phyloP scores from a whole-genome alignment of 805 yeast species.

The Lachancea nothofagi region DNA sequence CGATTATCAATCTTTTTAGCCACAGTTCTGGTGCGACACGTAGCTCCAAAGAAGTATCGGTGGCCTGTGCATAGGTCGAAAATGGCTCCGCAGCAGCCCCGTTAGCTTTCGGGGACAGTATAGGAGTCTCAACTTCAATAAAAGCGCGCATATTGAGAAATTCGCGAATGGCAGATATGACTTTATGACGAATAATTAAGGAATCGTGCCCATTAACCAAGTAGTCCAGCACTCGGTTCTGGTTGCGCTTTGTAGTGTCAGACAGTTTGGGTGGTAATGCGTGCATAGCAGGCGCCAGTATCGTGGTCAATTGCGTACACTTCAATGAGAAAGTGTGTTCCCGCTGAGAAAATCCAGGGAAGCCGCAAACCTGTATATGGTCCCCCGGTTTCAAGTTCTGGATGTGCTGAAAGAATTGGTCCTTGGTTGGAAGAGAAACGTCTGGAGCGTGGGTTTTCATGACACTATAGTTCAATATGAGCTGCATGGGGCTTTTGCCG shows the following conservation, averaged over 20 bases:
- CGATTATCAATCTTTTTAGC: conserved; percentile 76
- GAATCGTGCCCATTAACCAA: conserved; percentile 49
- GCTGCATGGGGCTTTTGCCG: conserved; percentile 17
- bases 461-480: conserved; percentile 23
- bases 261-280: conserved; percentile 61
- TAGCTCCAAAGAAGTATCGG: conserved; percentile 43
- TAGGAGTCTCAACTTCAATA: conserved; percentile 85
- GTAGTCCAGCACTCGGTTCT: conserved; percentile 70
- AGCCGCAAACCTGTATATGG: conserved; percentile 57
- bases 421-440: not conserved
- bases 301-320: conserved; percentile 40
- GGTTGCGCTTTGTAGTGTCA: conserved; percentile 51
- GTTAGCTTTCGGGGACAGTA: conserved; percentile 61
- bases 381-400: conserved; percentile 62
- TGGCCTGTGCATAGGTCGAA: conserved; percentile 40
- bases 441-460: conserved; percentile 1
- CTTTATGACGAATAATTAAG: conserved; percentile 46
- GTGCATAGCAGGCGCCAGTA: conserved; percentile 64
- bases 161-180: conserved; percentile 49
- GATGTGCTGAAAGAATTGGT: conserved; percentile 11
- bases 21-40: conserved; percentile 95
- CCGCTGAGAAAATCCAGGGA: conserved; percentile 66
- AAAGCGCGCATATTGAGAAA: conserved; percentile 55
- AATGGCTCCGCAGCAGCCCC: conserved; percentile 96
- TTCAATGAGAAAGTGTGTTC: conserved; percentile 70